Percentiles rank a stretch among this genome's conserved stretches.
Evolutionary conservation across 495 filamentous ascomycete species (phyloP).

Genomic region (Hypomontagnella monticulosa): DNA sequence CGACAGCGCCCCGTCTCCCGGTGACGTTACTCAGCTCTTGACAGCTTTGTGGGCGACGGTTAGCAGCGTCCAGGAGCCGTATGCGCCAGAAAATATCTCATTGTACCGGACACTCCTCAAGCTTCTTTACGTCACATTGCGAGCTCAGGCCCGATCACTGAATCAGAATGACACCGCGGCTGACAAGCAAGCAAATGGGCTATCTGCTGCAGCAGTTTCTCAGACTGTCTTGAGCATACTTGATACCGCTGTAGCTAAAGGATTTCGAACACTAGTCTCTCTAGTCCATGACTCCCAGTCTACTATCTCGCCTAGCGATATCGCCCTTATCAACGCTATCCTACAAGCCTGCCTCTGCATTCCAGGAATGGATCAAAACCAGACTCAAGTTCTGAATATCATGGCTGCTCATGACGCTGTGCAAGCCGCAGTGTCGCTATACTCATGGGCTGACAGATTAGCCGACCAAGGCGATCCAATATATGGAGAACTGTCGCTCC

Average conservation of each 20-base stretch:
- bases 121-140: conserved; percentile 83
- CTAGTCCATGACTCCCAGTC: conserved; percentile 70
- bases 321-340: conserved; percentile 88
- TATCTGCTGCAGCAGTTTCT: conserved; percentile 49
- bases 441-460: conserved; percentile 92
- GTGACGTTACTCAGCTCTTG: conserved; percentile 71
- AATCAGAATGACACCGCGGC: conserved; percentile 12
- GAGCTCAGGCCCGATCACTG: conserved; percentile 56
- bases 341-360: conserved; percentile 82
- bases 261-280: conserved; percentile 79
- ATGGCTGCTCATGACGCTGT: conserved; percentile 72
- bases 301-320: conserved; percentile 69
- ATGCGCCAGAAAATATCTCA: conserved; percentile 67
- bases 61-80: conserved; percentile 68
- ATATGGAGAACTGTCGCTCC: conserved; percentile 87
- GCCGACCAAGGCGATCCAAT: conserved; percentile 82
- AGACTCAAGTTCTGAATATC: conserved; percentile 71
- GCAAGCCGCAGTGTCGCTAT: conserved; percentile 85
- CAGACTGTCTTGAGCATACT: conserved; percentile 76
- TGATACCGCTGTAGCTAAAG: conserved; percentile 78
- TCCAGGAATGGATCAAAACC: conserved; percentile 68
- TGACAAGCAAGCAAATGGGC: conserved; percentile 48
- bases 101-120: conserved; percentile 87
- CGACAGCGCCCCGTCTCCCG: conserved; percentile 65
- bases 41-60: conserved; percentile 73